phyloP scores from a whole-genome alignment of 2,329 filamentous ascomycete species.

The Verticillium nonalfalfae region DNA sequence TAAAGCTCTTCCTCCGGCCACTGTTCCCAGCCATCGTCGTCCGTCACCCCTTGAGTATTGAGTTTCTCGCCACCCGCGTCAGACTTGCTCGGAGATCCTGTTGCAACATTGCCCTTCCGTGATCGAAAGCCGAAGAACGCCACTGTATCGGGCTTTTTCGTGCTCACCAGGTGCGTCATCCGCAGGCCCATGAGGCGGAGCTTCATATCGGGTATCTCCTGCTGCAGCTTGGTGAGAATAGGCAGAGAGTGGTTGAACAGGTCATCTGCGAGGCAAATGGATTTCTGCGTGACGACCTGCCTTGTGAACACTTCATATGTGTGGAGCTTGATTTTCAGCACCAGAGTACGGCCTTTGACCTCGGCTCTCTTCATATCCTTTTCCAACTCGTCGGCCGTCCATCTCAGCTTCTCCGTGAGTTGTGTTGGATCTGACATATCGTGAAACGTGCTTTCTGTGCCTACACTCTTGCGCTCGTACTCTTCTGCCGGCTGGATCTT shows the following conservation, averaged over 20 bases:
- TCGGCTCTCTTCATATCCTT: conserved; percentile 73
- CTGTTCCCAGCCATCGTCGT: conserved; percentile 54
- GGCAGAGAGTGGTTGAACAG: conserved; percentile 76
- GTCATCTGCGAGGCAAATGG: conserved; percentile 69
- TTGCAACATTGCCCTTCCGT: conserved; percentile 9
- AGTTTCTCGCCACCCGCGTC: conserved; percentile 20
- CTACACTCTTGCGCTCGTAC: conserved; percentile 87
- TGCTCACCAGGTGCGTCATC: conserved; percentile 81
- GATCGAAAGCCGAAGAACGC: conserved; percentile 68
- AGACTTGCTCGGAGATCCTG: conserved; percentile 11
- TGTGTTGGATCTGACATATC: conserved; percentile 66
- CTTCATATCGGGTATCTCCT: conserved; percentile 73
- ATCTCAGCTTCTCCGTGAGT: conserved; percentile 71
- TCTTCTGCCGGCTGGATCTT: conserved; percentile 80
- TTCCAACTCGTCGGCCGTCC: conserved; percentile 78
- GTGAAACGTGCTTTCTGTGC: conserved; percentile 85
- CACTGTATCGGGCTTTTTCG: conserved; percentile 70
- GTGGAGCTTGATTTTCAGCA: conserved; percentile 88
- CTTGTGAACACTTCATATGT: conserved; percentile 88
- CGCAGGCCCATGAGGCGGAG: conserved; percentile 82
- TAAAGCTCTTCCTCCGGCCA: conserved; percentile 60
- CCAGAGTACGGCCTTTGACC: conserved; percentile 85
- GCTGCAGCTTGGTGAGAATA: conserved; percentile 77
- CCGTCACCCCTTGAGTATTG: conserved; percentile 22
- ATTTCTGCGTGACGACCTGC: conserved; percentile 68